A percentile compares a stretch with the other conserved stretches of the same genome.
Evolutionary conservation across 371 early-diverging fungal species (phyloP).

Genomic region (Actinomortierella wolfii): DNA sequence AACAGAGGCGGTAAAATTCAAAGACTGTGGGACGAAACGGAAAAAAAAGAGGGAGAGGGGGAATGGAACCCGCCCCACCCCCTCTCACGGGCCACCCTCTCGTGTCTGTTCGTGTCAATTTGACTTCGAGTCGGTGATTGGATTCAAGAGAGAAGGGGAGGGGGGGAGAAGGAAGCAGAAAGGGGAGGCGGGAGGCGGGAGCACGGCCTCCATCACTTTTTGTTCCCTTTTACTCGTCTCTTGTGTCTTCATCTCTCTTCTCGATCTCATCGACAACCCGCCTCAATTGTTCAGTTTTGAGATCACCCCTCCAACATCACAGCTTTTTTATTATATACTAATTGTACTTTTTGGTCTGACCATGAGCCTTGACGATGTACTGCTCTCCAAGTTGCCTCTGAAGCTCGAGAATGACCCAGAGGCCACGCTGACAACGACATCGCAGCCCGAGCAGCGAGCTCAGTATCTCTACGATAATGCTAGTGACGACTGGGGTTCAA

Average conservation of each 20-base stretch:
- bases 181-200: no score
- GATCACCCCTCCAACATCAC: not conserved
- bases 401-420: slow-evolving; percentile 29
- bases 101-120: no score
- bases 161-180: no score
- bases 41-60: no score
- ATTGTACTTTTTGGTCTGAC: not conserved
- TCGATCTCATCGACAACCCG: slow-evolving; percentile 1
- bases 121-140: no score
- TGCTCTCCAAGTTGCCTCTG: slow-evolving; percentile 24
- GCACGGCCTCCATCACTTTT: no score
- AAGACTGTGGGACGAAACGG: no score
- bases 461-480: slow-evolving; percentile 17
- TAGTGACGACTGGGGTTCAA: slow-evolving; percentile 23
- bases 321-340: not conserved
- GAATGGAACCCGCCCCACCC: no score
- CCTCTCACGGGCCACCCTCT: no score
- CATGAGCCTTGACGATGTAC: slow-evolving; percentile 39
- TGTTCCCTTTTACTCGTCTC: not conserved
- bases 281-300: not conserved
- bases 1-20: no score
- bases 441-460: slow-evolving; percentile 3
- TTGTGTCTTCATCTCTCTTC: not conserved
- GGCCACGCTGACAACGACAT: slow-evolving; percentile 3
- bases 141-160: no score